A percentile compares a stretch with the other conserved stretches of the same genome.
Conservation (phyloP, 2,329 filamentous ascomycete genomes). For the Aureobasidium vineae region DNA sequence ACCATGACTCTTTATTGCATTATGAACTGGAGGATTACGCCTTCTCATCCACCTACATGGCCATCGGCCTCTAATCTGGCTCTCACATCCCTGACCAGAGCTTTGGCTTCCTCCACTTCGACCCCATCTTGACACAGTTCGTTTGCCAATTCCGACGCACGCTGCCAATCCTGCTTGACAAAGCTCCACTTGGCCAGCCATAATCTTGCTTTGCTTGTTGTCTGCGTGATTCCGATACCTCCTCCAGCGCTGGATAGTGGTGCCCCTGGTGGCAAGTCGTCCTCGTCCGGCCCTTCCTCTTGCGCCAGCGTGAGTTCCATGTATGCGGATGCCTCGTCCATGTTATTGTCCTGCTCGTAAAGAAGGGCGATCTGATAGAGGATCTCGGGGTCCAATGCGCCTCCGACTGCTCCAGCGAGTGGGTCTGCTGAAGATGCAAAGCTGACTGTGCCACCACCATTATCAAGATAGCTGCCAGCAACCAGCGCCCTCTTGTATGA, state of each 20-base stretch:
- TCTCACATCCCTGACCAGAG: slow-evolving; percentile 80
- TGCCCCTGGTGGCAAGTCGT: slow-evolving; percentile 35
- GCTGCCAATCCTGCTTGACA: slow-evolving; percentile 68
- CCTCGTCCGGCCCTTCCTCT: slow-evolving; percentile 66
- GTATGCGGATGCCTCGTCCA: slow-evolving; percentile 80
- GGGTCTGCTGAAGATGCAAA: slow-evolving; percentile 51
- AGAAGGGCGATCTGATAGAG: slow-evolving; percentile 85
- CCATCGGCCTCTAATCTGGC: slow-evolving; percentile 61
- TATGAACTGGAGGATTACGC: neutral
- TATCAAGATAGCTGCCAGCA: slow-evolving; percentile 82
- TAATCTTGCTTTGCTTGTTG: slow-evolving; percentile 87
- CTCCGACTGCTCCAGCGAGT: slow-evolving; percentile 49
- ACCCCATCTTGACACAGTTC: slow-evolving; percentile 95
- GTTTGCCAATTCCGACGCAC: slow-evolving; percentile 76
- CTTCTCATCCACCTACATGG: neutral
- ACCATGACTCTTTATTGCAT: neutral
- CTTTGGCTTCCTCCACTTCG: slow-evolving; percentile 96
- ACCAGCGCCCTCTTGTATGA: slow-evolving; percentile 89
- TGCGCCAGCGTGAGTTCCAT: slow-evolving; percentile 96
- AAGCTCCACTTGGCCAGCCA: slow-evolving; percentile 89
- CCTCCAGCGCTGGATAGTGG: slow-evolving; percentile 37
- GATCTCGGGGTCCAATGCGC: slow-evolving; percentile 81
- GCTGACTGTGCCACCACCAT: slow-evolving; percentile 52
- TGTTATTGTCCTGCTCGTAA: slow-evolving; percentile 76
- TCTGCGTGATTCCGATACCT: slow-evolving; percentile 81